Evolutionary conservation across 768 basidiomycete genomes (phyloP), one percentile per base, ranked within the genome.

Genomic region (Cyclocybe cylindracea): DNA sequence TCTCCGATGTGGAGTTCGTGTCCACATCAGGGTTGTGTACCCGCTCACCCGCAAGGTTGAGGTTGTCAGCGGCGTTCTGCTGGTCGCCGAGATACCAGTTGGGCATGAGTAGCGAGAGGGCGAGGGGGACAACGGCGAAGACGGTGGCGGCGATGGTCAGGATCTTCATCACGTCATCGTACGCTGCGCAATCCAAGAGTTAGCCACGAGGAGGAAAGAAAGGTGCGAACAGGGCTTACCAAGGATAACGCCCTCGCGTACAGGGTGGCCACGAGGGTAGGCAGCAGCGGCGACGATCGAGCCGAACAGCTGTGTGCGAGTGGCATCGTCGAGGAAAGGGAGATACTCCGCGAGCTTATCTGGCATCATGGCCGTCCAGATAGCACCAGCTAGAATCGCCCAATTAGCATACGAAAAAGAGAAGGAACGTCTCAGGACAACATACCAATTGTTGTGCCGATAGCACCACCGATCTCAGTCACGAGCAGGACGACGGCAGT

Each of bases 301-400:
- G 0, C 82, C 82, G 56, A 77, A 89, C 7, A 89, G 66, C 34
- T 66, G 62, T 0, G 72, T 70, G 5, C 77, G 72, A 8, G 78
- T 65, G 1, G 65, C 68, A 56, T 75, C 69, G 2, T 72, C 61
- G 36, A 84, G 55, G 57, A 70, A 73, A 0, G 84, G 80, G 2
- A 91, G 76, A 62, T 85, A 69, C 46, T 75, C 59, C 1, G 71
- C 77, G 29, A 91, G 78, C 45, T 81, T 77, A 0, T 47, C 63
- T 10, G 89, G 90, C 87, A 91, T 89, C 37, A 75, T 68, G 59
- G 77, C 78, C 2, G 79, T 78, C 83, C 85, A 87, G 54, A 87
- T 79, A 34, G 80, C 79, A 5, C 83, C 83, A n/a, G 85, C 85
- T 78, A 48, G 2, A 24, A 29, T 7, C 10, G 16, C 44, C 4